Evolutionary conservation across 208 protist species (phyloP).

Genomic region (Leishmania tropica): DNA sequence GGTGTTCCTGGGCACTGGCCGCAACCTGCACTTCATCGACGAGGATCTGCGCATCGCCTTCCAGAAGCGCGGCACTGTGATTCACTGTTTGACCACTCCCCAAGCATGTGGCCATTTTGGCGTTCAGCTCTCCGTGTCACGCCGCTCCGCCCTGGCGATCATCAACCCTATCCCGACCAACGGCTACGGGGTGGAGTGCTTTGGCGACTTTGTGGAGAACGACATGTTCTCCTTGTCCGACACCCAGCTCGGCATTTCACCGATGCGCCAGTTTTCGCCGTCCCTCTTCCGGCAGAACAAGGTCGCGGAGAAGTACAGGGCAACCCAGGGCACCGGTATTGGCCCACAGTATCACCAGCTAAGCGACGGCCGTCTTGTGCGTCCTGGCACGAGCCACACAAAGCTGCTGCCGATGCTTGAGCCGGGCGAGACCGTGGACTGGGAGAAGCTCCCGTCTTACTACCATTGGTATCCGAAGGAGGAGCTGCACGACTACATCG

Average conservation of each 20-base stretch:
- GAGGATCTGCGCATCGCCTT: constrained; percentile 88
- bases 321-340: constrained; percentile 86
- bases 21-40: constrained; percentile 88
- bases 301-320: constrained; percentile 85
- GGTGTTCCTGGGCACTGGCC: constrained; percentile 85
- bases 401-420: constrained; percentile 86
- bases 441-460: constrained; percentile 89
- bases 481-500: constrained; percentile 84
- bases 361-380: constrained; percentile 82
- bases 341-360: constrained; percentile 84
- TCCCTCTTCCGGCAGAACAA: constrained; percentile 77
- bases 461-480: constrained; percentile 93
- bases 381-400: constrained; percentile 81
- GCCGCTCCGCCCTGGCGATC: constrained; percentile 75
- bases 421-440: constrained; percentile 81
- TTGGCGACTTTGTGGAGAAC: constrained; percentile 91
- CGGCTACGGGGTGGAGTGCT: constrained; percentile 88
- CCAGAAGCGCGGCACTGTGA: constrained; percentile 82
- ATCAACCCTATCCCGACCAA: constrained; percentile 91
- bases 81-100: constrained; percentile 89
- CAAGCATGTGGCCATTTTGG: constrained; percentile 86
- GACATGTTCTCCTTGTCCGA: constrained; percentile 90
- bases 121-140: constrained; percentile 80
- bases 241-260: constrained; percentile 78
- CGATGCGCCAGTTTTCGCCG: constrained; percentile 78